Conservation (phyloP, 108 stramenopile species). For the Cyclotella baltica region DNA sequence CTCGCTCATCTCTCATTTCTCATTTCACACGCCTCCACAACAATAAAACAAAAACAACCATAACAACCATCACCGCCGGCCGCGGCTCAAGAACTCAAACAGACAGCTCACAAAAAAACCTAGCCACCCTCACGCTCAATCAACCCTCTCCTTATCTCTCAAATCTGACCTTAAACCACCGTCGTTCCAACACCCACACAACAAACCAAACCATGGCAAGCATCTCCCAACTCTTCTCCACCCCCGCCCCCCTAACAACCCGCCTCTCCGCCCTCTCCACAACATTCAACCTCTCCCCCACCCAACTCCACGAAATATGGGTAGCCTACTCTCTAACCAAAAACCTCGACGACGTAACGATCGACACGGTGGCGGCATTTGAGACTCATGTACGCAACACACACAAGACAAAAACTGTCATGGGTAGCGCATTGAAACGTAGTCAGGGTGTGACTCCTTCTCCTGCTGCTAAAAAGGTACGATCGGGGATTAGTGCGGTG, state of each 20-base stretch:
- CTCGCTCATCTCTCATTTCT: too few species aligned
- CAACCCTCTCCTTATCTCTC: too few species aligned
- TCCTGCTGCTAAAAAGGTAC: slow-evolving; percentile 21
- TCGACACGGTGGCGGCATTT: slow-evolving; percentile 61
- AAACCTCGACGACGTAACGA: slow-evolving; percentile 57
- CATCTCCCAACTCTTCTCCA: too few species aligned
- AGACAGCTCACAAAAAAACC: too few species aligned
- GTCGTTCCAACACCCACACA: too few species aligned
- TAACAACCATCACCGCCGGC: too few species aligned
- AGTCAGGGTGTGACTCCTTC: slow-evolving; percentile 31
- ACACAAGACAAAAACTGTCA: slow-evolving; percentile 9
- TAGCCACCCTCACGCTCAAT: too few species aligned
- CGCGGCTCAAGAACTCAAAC: too few species aligned
- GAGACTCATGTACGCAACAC: slow-evolving; percentile 19
- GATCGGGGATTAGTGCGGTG: slow-evolving; percentile 1
- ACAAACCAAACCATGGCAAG: too few species aligned
- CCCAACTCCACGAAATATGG: slow-evolving; percentile 73
- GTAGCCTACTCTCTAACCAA: slow-evolving; percentile 76
- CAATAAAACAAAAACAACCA: too few species aligned
- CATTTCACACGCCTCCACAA: too few species aligned
- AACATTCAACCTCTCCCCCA: slow-evolving; percentile 41
- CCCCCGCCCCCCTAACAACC: slow-evolving; percentile 5
- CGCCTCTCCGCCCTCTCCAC: slow-evolving; percentile 16
- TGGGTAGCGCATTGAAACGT: slow-evolving; percentile 21
- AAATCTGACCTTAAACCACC: too few species aligned